Conservation (phyloP, 2,329 filamentous ascomycete genomes). For the Graphiopsis chlorocephala region DNA sequence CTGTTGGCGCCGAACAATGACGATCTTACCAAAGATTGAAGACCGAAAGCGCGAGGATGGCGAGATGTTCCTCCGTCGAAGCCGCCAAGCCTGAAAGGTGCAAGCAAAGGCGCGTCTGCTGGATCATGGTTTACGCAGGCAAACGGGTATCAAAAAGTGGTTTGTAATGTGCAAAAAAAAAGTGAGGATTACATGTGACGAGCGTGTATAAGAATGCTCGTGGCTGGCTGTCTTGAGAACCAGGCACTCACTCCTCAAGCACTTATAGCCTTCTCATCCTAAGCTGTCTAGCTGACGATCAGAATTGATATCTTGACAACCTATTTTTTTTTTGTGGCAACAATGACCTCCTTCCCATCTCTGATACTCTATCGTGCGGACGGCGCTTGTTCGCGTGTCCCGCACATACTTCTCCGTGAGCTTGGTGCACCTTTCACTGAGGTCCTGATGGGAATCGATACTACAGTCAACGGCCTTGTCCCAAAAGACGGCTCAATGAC, state of each 20-base stretch:
- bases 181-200: not conserved
- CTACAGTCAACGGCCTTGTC: not conserved
- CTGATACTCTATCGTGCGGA: slow-evolving; percentile 12
- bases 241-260: not conserved
- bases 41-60: not conserved
- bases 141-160: not conserved
- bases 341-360: not conserved
- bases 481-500: not conserved
- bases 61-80: not conserved
- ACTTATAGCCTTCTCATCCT: not conserved
- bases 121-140: not conserved
- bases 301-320: not conserved
- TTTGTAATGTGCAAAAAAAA: not conserved
- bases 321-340: not conserved
- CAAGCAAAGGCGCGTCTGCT: not conserved
- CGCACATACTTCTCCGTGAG: slow-evolving; percentile 14
- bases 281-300: not conserved
- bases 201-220: not conserved
- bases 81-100: not conserved
- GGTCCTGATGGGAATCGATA: not conserved
- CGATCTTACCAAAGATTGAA: not conserved
- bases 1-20: not conserved
- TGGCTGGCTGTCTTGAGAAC: not conserved
- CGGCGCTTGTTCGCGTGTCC: slow-evolving; percentile 9
- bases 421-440: not conserved